Conservation (phyloP, 371 early-diverging fungal species). For the Haplosporangium sp. region DNA sequence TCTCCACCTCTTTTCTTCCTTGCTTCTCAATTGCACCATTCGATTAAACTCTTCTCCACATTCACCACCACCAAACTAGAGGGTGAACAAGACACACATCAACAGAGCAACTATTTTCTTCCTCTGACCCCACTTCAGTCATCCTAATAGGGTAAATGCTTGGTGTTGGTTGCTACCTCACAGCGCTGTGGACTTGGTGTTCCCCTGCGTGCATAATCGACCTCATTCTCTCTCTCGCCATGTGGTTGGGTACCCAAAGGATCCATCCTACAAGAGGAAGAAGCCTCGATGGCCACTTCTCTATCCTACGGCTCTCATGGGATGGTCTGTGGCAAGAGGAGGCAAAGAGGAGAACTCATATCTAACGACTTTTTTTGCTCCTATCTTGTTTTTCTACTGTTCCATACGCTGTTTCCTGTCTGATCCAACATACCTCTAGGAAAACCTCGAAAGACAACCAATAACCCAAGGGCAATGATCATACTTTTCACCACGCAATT, state of each 20-base stretch:
- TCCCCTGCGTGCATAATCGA: no score
- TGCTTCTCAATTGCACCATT: neutral
- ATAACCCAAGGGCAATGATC: neutral
- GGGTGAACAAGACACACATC: no score
- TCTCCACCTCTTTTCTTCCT: constrained; percentile 1
- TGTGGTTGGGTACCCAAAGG: no score
- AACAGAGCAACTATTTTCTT: no score
- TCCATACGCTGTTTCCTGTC: neutral
- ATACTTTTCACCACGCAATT: neutral
- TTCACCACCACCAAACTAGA: no score
- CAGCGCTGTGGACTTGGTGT: no score
- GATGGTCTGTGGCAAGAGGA: no score
- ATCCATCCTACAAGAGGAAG: neutral
- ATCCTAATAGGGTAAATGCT: no score
- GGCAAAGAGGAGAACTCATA: neutral
- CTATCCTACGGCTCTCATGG: neutral
- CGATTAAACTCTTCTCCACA: neutral
- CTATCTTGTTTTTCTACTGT: neutral
- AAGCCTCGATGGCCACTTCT: constrained; percentile 1
- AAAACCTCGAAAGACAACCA: neutral
- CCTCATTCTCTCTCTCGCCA: neutral
- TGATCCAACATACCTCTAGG: neutral
- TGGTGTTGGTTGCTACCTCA: no score
- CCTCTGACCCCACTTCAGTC: no score
- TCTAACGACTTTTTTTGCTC: neutral